Base-by-base conservation (phyloP, 139 green algal species). In the Tetratostichococcus sp. region DNA sequence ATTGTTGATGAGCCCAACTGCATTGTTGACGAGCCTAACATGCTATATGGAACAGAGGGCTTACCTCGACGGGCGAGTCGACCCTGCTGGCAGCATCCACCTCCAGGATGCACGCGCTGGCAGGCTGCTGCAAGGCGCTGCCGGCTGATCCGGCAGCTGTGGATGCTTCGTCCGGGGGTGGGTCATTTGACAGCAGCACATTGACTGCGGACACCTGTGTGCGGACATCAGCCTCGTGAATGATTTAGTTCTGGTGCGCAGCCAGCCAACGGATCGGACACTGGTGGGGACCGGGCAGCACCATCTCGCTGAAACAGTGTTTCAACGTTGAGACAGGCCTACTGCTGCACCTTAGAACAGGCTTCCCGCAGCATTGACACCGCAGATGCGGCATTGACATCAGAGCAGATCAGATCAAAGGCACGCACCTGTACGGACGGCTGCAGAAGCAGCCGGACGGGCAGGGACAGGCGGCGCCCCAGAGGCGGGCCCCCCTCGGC, bases 381-480 rank as follows among this genome's bases (percentile, higher is more conserved):
- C 62, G 22, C 22, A n/a, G 21, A 69, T 1, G 43, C 34, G 16
- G 2, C 65, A 43, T 23, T n/a, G n/a, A n/a, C n/a, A n/a, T n/a
- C n/a, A n/a, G n/a, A n/a, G n/a, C n/a, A n/a, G n/a, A n/a, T n/a
- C n/a, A n/a, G n/a, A n/a, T n/a, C n/a, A n/a, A n/a, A n/a, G n/a
- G n/a, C 39, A 31, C 21, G 43, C 14, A 81, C 58, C 79, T 84
- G 75, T 32, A 81, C 23, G 11, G 75, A 84, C 1, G 79, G 79
- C 75, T 81, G 75, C 28, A 84, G 31, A 1, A 70, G 79, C n/a
- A 76, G 50, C 35, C 76, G 50, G 28, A 81, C 11, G 5, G 72
- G 67, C 30, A 84, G 31, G 42, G 59, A 35, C 0, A 59, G 35
- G 34, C 74, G 57, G 30, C 79, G 79, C 21, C 79, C 79, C 30